phyloP scores from a whole-genome alignment of 2,329 filamentous ascomycete genomes.

The Gyromitra esculenta region DNA sequence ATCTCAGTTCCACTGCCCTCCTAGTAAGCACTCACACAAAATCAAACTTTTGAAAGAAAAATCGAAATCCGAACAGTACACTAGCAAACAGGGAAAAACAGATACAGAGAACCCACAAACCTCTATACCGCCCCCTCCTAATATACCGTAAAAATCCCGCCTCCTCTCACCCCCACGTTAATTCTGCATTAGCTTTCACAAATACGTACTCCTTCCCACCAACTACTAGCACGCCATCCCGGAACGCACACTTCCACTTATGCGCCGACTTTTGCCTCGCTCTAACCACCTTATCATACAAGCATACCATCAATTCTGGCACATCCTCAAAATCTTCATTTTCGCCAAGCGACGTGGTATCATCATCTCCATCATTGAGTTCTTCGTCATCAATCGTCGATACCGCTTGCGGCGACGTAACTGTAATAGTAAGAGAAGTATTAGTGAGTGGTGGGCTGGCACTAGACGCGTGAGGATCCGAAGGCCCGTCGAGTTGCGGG shows the following conservation, averaged over 20 bases:
- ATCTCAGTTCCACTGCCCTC: neutral
- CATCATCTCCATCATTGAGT: slow-evolving; percentile 11
- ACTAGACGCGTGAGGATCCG: neutral
- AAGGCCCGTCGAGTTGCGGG: slow-evolving; percentile 5
- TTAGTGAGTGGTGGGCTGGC: neutral
- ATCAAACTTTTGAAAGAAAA: neutral
- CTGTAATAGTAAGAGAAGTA: neutral
- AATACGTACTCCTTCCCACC: slow-evolving; percentile 40
- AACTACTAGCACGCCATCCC: slow-evolving; percentile 14
- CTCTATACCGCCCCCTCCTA: neutral
- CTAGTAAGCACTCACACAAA: neutral
- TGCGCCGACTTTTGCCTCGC: slow-evolving; percentile 1
- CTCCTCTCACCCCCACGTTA: neutral
- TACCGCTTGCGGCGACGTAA: neutral
- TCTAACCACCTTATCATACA: slow-evolving; percentile 33
- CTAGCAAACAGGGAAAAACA: neutral
- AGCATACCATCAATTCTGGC: slow-evolving; percentile 17
- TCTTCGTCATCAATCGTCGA: neutral
- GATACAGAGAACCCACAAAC: neutral
- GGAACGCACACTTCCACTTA: slow-evolving; percentile 29
- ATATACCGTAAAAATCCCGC: neutral
- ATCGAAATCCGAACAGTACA: neutral
- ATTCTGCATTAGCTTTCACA: slow-evolving; percentile 7
- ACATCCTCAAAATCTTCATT: slow-evolving; percentile 24
- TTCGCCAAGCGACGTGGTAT: neutral